A percentile compares a stretch with the other conserved stretches of the same genome.
Conservation (phyloP, 2,329 filamentous ascomycete species). For the Ceratocystis smalleyi region DNA sequence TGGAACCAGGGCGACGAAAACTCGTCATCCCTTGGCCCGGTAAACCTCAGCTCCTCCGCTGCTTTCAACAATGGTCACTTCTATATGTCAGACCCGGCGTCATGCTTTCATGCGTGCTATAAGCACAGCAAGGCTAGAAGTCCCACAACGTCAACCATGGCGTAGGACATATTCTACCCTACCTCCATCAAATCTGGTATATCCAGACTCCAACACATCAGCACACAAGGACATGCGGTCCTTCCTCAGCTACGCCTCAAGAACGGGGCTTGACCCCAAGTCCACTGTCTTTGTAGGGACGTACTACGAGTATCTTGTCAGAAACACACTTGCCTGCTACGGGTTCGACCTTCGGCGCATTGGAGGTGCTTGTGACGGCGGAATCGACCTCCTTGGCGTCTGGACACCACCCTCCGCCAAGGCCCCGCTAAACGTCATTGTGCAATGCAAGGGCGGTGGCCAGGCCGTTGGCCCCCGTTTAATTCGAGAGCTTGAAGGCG, state of each 20-base stretch:
- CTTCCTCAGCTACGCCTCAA: conserved; percentile 49
- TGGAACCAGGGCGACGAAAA: background rate
- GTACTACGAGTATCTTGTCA: conserved; percentile 59
- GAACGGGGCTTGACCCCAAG: conserved; percentile 36
- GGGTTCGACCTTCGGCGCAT: conserved; percentile 51
- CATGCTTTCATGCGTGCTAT: background rate
- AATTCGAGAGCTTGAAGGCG: conserved; percentile 64
- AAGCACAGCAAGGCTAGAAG: background rate
- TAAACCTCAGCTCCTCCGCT: background rate
- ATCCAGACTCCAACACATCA: conserved; percentile 10
- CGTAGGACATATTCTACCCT: conserved; percentile 4
- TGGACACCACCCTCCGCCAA: conserved; percentile 42
- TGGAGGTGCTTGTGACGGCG: conserved; percentile 51
- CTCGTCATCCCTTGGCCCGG: background rate
- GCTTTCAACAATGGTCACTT: background rate
- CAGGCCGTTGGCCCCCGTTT: conserved; percentile 40
- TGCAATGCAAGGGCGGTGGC: conserved; percentile 55
- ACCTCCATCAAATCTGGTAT: conserved; percentile 5
- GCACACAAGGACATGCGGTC: conserved; percentile 46
- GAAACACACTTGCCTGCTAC: conserved; percentile 38
- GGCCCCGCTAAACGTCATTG: conserved; percentile 31
- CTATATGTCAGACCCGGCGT: background rate
- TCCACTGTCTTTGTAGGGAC: conserved; percentile 56
- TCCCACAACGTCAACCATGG: background rate
- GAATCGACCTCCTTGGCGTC: conserved; percentile 58